These are phyloP conservation scores for Mycena sp. DNA, from an alignment of 1,284 basidiomycete species.

Conservation along the genomic window DNA sequence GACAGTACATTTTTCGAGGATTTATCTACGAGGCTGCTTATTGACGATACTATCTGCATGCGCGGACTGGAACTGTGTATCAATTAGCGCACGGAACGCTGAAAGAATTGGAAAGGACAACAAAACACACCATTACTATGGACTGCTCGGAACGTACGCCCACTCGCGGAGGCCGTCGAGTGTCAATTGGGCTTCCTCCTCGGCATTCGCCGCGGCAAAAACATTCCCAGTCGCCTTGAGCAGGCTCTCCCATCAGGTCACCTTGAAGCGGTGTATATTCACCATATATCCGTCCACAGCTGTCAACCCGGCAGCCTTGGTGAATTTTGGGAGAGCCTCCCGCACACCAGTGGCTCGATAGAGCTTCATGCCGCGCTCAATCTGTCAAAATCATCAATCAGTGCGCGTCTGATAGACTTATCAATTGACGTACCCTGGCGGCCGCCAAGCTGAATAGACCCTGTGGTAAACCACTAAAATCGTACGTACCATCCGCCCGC, in stretches of 20 bases:
- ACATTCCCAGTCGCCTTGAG: slow-evolving; percentile 5
- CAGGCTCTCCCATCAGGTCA: slow-evolving; percentile 15
- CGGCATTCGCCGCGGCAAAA: not conserved
- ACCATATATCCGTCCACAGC: not conserved
- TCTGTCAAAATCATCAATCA: slow-evolving; percentile 5
- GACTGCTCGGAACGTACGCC: slow-evolving; percentile 10
- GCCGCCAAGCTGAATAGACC: slow-evolving; percentile 2
- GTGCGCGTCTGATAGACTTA: not conserved
- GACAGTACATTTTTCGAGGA: no score
- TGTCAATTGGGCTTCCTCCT: not conserved
- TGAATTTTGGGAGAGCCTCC: slow-evolving; percentile 1
- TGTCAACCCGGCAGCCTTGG: not conserved
- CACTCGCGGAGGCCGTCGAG: slow-evolving; percentile 1
- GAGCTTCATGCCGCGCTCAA: slow-evolving; percentile 5
- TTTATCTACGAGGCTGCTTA: no score
- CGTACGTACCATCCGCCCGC: not conserved
- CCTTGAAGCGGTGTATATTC: slow-evolving; percentile 12
- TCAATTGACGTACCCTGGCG: not conserved
- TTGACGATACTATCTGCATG: no score
- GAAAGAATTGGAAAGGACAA: not conserved
- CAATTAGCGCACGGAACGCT: no score
- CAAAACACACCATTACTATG: not conserved
- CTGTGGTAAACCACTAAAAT: slow-evolving; percentile 6
- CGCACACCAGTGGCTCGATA: slow-evolving; percentile 5
- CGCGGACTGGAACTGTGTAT: no score